Conservation (phyloP, 352 stramenopile genomes). For the Achlya hypogyna region DNA sequence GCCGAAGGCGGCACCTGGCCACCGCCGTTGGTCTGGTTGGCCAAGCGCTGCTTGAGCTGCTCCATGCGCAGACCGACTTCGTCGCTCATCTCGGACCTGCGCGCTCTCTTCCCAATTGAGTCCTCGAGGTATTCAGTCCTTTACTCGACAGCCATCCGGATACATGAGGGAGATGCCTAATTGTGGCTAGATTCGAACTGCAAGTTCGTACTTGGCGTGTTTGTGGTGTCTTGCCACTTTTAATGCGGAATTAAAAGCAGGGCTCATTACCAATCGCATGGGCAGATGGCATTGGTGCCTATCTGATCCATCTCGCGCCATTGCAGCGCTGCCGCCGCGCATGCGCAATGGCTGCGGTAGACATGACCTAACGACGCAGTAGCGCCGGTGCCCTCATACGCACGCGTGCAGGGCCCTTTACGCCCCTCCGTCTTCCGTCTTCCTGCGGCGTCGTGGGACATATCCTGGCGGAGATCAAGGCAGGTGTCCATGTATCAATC, state of each 20-base stretch:
- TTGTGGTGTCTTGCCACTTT: not conserved
- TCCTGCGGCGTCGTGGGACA: too few relatives aligned
- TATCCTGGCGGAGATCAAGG: too few relatives aligned
- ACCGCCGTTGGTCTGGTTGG: not conserved
- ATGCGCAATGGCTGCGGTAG: too few relatives aligned
- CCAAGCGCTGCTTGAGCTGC: conserved; percentile 8
- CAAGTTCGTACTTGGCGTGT: not conserved
- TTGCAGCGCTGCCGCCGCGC: too few relatives aligned
- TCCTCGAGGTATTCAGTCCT: not conserved
- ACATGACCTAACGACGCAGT: too few relatives aligned
- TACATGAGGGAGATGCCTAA: not conserved
- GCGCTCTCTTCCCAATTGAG: not conserved
- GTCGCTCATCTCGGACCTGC: not conserved
- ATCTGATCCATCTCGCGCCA: too few relatives aligned
- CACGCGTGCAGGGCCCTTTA: too few relatives aligned
- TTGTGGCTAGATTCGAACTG: not conserved
- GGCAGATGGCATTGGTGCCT: too few relatives aligned
- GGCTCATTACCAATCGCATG: not conserved
- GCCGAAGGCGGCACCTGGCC: not conserved
- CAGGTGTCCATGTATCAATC: too few relatives aligned
- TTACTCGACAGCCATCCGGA: not conserved
- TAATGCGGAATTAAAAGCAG: not conserved
- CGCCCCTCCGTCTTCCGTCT: too few relatives aligned
- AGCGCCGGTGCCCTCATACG: too few relatives aligned
- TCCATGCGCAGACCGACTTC: conserved; percentile 9